A percentile compares a stretch with the other conserved stretches of the same genome.
phyloP scores from a whole-genome alignment of 169 alveolate species.

The Amoebophrya sp. region DNA sequence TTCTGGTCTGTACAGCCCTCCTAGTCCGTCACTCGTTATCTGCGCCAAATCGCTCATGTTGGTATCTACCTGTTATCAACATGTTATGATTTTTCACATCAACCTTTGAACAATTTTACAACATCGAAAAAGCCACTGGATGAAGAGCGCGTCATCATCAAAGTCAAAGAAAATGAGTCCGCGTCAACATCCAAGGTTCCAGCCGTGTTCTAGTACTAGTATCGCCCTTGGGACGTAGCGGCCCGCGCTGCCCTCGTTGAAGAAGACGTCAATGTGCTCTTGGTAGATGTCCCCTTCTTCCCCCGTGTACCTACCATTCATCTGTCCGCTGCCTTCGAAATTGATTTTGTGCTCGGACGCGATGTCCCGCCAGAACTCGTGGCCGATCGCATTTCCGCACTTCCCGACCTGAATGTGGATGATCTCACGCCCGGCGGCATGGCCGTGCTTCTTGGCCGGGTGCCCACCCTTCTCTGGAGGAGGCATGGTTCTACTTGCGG shows the following conservation, averaged over 20 bases:
- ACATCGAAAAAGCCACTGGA: too few relatives aligned
- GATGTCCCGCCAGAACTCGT: conserved; percentile 39
- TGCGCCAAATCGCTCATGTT: conserved; percentile 19
- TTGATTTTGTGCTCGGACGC: conserved; percentile 28
- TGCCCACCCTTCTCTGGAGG: too few relatives aligned
- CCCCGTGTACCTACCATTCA: conserved; percentile 26
- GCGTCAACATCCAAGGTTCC: too few relatives aligned
- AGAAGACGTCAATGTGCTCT: conserved; percentile 19
- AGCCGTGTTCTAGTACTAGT: too few relatives aligned
- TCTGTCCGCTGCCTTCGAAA: neutral
- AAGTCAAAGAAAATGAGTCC: too few relatives aligned
- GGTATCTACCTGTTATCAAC: conserved; percentile 24
- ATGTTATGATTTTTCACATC: too few relatives aligned
- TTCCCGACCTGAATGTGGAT: neutral
- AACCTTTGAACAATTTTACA: too few relatives aligned
- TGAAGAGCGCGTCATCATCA: too few relatives aligned
- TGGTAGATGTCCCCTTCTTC: neutral
- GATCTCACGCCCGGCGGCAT: neutral
- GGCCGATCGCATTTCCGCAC: conserved; percentile 25
- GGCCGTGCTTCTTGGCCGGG: neutral
- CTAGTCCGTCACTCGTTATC: neutral
- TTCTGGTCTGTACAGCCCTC: conserved; percentile 22
- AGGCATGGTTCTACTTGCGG: too few relatives aligned
- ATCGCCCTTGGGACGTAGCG: conserved; percentile 32
- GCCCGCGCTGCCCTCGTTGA: conserved; percentile 28